Conservation (phyloP, 805 yeast species). For the Metschnikowia gruessii region DNA sequence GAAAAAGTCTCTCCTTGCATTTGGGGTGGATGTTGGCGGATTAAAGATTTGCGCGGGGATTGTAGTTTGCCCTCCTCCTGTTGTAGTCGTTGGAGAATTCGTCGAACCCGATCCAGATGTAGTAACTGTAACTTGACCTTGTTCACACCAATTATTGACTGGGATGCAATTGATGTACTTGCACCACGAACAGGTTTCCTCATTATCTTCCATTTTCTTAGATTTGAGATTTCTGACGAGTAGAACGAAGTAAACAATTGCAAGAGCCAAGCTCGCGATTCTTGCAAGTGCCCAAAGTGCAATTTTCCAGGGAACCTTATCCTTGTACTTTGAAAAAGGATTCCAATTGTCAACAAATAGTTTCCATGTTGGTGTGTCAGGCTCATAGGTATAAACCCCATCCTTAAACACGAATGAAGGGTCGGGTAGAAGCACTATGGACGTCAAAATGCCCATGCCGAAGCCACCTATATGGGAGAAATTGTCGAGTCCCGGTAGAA, state of each 20-base stretch:
- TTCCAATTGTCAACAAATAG: slow-evolving; percentile 39
- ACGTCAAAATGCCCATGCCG: slow-evolving; percentile 53
- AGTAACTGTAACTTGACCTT: slow-evolving; percentile 37
- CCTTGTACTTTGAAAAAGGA: slow-evolving; percentile 32
- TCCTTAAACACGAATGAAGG: slow-evolving; percentile 49
- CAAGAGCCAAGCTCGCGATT: slow-evolving; percentile 40
- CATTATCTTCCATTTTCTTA: slow-evolving; percentile 28
- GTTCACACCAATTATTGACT: slow-evolving; percentile 66
- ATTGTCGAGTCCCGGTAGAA: slow-evolving; percentile 72
- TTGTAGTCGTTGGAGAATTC: slow-evolving; percentile 8
- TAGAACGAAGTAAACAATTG: slow-evolving; percentile 49
- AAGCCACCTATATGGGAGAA: slow-evolving; percentile 77
- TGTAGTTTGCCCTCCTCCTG: slow-evolving; percentile 5
- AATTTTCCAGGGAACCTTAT: slow-evolving; percentile 39
- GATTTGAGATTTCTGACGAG: slow-evolving; percentile 48
- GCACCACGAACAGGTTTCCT: slow-evolving; percentile 66
- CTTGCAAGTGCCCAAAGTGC: slow-evolving; percentile 54
- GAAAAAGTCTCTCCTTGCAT: slow-evolving; percentile 3
- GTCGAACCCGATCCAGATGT: slow-evolving; percentile 6
- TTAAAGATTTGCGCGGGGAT: slow-evolving; percentile 1
- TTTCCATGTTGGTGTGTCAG: slow-evolving; percentile 29
- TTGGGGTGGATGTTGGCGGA: slow-evolving; percentile 6
- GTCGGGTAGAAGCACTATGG: slow-evolving; percentile 50
- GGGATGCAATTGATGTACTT: slow-evolving; percentile 70
- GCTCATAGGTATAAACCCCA: slow-evolving; percentile 37